Base-by-base conservation (phyloP, 352 stramenopile genomes). In the Phytophthora pseudosyringae region DNA sequence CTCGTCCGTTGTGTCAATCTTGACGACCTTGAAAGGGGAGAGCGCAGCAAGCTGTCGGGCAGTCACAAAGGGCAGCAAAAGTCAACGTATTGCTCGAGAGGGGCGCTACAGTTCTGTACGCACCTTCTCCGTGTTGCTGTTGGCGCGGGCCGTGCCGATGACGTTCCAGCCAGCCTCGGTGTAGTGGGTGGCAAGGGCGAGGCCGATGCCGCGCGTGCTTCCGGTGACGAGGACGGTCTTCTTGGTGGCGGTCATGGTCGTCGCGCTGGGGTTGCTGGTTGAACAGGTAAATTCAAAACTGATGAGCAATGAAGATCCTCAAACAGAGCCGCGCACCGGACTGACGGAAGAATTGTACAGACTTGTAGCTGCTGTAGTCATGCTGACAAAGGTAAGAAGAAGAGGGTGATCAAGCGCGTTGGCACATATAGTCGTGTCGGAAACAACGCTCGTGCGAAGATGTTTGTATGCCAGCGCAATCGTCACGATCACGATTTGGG, bases 221-320 rank as follows among this genome's bases (percentile, higher is more conserved):
- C 78, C 78, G 1, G 73, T 87, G 52, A 86, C 70, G 11, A 83
- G 60, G 16, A 85, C 73, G 1, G 64, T 80, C 55, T 81, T 81
- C 36, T 53, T 73, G 48, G 35, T 52, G 29, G 35, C 32, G 8
- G 48, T 0, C 55, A 71, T 69, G 4, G 25, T n/a, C n/a, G n/a
- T n/a, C n/a, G n/a, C n/a, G n/a, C n/a, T n/a, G n/a, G 16, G 45
- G 35, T 38, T 35, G 18, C 6, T 45, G 44, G 45, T 33, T 54
- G 13, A 41, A 39, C 21, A 21, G 47, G 32, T 7, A 28, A 55
- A 53, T 59, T 59, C 15, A 35, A 45, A 41, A 69, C n/a, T 69
- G 60, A 68, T 15, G n/a, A 40, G 21, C 21, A 21, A 21, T 21
- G 21, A 21, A 21, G 21, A 21, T 21, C 21, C 21, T 21, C 5